A percentile compares a stretch with the other conserved stretches of the same genome.
phyloP scores from a whole-genome alignment of 2,329 filamentous ascomycete genomes.

The Endoconidiophora polonica region DNA sequence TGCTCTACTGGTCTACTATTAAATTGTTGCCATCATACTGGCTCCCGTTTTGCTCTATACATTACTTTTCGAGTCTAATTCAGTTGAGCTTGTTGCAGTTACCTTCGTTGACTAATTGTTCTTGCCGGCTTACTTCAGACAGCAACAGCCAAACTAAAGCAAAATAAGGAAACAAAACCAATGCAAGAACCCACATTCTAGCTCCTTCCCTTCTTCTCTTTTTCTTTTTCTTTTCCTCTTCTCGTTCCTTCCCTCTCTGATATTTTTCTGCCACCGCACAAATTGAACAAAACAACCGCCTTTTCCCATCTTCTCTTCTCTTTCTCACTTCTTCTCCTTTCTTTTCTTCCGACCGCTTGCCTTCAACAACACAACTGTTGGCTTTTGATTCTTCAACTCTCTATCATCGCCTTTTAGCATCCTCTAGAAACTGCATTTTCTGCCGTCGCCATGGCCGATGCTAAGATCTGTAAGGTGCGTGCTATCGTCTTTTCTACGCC shows the following conservation, averaged over 20 bases:
- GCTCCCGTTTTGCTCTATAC: background rate
- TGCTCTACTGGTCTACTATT: background rate
- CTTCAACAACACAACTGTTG: background rate
- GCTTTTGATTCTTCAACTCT: background rate
- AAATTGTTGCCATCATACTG: background rate
- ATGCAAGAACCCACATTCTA: slow-evolving; percentile 4
- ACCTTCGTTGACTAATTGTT: background rate
- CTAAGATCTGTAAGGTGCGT: slow-evolving; percentile 12
- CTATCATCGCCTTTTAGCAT: background rate
- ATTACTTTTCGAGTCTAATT: background rate
- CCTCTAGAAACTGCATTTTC: background rate
- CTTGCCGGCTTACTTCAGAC: background rate
- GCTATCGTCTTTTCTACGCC: background rate
- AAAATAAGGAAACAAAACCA: background rate
- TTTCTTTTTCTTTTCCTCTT: background rate
- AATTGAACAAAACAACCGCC: background rate
- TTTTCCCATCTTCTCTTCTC: background rate
- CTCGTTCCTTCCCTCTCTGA: background rate
- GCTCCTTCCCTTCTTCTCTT: background rate
- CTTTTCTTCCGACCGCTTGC: background rate
- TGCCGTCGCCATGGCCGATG: slow-evolving; percentile 7
- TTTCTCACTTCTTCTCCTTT: background rate
- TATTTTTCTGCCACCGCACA: background rate
- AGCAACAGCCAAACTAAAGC: background rate
- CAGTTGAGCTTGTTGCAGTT: background rate